A percentile compares a stretch with the other conserved stretches of the same genome.
Evolutionary conservation across 768 basidiomycete species (phyloP).

Genomic region (Suillus subluteus): DNA sequence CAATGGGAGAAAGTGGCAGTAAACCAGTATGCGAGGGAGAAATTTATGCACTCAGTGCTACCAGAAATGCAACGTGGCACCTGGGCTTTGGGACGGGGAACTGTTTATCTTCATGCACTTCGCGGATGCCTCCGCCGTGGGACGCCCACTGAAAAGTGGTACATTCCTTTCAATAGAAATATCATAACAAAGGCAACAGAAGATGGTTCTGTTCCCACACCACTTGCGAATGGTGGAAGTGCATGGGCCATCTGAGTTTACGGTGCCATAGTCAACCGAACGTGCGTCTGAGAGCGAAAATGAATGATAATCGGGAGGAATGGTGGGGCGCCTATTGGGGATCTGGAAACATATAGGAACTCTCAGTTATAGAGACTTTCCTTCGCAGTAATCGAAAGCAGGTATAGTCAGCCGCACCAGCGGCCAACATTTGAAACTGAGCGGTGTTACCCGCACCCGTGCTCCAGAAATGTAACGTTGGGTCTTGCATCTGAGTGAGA

Average conservation of each 20-base stretch:
- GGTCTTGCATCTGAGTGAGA: constrained; percentile 66
- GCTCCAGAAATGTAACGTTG: constrained; percentile 16
- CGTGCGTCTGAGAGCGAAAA: neutral
- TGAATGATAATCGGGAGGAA: neutral
- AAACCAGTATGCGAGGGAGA: no score
- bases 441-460: neutral
- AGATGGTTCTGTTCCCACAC: neutral
- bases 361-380: neutral
- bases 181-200: neutral
- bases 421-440: neutral
- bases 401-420: neutral
- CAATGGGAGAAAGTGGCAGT: neutral
- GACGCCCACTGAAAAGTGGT: neutral
- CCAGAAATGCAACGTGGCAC: neutral
- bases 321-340: neutral
- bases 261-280: neutral
- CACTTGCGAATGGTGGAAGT: neutral
- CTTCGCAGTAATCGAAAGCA: neutral
- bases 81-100: neutral
- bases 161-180: neutral
- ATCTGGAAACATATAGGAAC: neutral
- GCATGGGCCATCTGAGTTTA: neutral
- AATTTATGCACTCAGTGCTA: neutral
- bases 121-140: neutral
- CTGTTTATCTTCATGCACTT: neutral